Evolutionary conservation across 2,329 filamentous ascomycete species (phyloP), one percentile per base, ranked within the genome.

Genomic region (Fusarium burgessii): DNA sequence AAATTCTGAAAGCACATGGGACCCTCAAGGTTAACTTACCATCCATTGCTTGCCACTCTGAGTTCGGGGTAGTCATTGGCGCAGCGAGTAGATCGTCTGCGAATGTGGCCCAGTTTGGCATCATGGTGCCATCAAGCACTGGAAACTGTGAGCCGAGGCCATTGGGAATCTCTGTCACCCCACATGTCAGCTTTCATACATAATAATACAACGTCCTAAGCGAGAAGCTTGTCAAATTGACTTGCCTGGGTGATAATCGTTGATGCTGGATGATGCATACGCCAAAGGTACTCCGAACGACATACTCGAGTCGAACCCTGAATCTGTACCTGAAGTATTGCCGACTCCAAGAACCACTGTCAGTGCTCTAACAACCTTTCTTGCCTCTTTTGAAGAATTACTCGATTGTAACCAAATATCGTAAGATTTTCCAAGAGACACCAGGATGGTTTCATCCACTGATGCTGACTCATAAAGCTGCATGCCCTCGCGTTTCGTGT

Each of bases 21-120:
- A 9, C 7, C 15, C n/a, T 51, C 7, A 7, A 1, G 5, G 4
- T 10, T 25, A 14, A 32, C 62, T 65, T 15, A 66, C 62, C 62
- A 13, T 65, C 45, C 60, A 66, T 50, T 25, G n/a, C 18, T 10
- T 58, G 51, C 62, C 62, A 66, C 23, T 65, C 7, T 20, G 18
- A 14, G 18, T 4, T 40, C 4, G 45, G 27, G 3, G 23, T 41
- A 20, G 23, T 3, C 4, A 41, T 46, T 15, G 51, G 40, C 1
- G 27, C 40, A 20, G 45, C 14, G 7, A 65, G 18, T 2, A 65
- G 20, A 13, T 65, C 60, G 17, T 65, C 60, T 7, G 60, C 27
- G 15, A 49, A 38, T 3, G 51, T 33, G 23, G 38, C 45, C 62
- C 60, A 66, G n/a, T 65, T 47, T 2, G 60, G 51, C 17, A 66